Evolutionary conservation across 306 rosid species (phyloP).

Genomic region (Castanea mollissima): DNA sequence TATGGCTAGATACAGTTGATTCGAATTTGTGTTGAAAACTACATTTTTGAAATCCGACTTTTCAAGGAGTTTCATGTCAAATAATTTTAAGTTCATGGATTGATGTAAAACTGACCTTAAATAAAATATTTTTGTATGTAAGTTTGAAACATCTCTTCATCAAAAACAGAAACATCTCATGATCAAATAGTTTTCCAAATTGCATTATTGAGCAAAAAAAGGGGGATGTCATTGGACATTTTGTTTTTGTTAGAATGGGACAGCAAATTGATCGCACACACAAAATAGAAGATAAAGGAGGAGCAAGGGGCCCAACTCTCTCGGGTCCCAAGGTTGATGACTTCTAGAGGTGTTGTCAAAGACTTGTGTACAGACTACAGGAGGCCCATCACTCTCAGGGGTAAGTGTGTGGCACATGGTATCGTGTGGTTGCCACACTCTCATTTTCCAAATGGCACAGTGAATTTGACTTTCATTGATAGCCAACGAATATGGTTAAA

Average conservation of each 20-base stretch:
- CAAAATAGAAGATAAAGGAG: not conserved
- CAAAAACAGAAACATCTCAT: no score
- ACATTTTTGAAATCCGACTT: no score
- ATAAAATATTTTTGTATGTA: no score
- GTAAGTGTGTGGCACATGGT: slow-evolving; percentile 13
- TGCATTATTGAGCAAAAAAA: no score
- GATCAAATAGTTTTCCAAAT: no score
- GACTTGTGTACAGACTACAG: not conserved
- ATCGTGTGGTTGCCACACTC: slow-evolving; percentile 37
- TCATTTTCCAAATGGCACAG: not conserved
- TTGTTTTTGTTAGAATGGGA: not conserved
- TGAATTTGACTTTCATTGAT: slow-evolving; percentile 30
- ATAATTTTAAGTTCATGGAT: no score
- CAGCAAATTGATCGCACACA: not conserved
- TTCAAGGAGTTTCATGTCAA: no score
- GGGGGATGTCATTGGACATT: no score
- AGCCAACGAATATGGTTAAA: slow-evolving; percentile 27
- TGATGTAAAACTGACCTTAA: no score
- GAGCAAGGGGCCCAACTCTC: not conserved
- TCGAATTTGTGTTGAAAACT: no score
- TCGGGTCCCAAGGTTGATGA: not conserved
- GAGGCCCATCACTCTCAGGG: not conserved
- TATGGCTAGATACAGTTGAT: no score
- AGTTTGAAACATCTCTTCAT: no score
- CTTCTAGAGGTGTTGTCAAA: not conserved